Conservation (phyloP, 441 rosid genomes). For the Aquilaria agallochum region DNA sequence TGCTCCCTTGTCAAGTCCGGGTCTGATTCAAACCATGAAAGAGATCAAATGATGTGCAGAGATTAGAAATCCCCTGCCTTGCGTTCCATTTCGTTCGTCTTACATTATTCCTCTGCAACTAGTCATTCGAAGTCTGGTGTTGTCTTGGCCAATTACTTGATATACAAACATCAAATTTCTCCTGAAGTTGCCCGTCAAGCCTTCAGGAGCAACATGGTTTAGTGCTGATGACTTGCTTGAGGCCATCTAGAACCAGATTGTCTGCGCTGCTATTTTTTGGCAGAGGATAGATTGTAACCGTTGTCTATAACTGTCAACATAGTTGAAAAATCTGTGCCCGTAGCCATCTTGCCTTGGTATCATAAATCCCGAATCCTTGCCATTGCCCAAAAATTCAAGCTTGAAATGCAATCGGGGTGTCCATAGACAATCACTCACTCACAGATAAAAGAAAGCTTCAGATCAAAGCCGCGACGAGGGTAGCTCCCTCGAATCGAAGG, state of each 20-base stretch:
- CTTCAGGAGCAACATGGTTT: slow-evolving; percentile 35
- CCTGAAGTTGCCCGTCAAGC: no score
- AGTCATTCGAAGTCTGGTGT: no score
- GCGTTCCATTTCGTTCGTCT: no score
- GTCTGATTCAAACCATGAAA: no score
- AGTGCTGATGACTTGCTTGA: slow-evolving; percentile 47
- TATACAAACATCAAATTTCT: no score
- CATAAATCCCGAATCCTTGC: slow-evolving; percentile 34
- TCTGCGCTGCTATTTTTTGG: slow-evolving; percentile 37
- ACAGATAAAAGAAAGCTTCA: slow-evolving; percentile 10
- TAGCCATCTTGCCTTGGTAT: slow-evolving; percentile 39
- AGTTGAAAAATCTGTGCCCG: slow-evolving; percentile 66
- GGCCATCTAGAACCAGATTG: slow-evolving; percentile 33
- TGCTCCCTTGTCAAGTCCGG: no score
- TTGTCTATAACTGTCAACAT: slow-evolving; percentile 48
- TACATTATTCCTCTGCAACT: no score
- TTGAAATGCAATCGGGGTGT: not conserved
- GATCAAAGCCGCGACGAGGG: slow-evolving; percentile 14
- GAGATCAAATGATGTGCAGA: no score
- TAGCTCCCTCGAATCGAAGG: slow-evolving; percentile 6
- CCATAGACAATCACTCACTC: slow-evolving; percentile 10
- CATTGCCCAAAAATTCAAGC: slow-evolving; percentile 7
- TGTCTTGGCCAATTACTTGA: no score
- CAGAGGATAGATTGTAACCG: slow-evolving; percentile 30
- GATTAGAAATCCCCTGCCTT: no score